These are phyloP conservation scores for Endotrypanum monterogeii DNA, from an alignment of 208 protist species.

Conservation along the genomic window DNA sequence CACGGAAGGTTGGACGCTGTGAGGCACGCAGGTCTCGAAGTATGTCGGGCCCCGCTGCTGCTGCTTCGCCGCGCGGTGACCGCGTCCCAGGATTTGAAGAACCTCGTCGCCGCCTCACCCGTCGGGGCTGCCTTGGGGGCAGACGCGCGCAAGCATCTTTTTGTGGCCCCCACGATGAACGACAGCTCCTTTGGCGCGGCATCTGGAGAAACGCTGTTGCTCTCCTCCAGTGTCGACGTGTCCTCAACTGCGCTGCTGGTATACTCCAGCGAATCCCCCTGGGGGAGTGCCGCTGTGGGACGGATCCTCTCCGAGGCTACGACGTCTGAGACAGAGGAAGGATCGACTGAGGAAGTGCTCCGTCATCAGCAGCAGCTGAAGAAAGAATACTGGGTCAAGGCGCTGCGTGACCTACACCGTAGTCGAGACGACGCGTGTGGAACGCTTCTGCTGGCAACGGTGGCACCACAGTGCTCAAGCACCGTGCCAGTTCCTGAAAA, in stretches of 20 bases:
- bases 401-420: slow-evolving; percentile 17
- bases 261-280: slow-evolving; percentile 23
- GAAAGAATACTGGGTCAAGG: slow-evolving; percentile 1
- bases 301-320: slow-evolving; percentile 1
- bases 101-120: slow-evolving; percentile 55
- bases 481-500: not conserved
- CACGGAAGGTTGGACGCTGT: not conserved
- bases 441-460: slow-evolving; percentile 26
- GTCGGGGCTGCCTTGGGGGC: slow-evolving; percentile 49
- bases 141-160: slow-evolving; percentile 68
- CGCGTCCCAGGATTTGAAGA: slow-evolving; percentile 62
- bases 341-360: not conserved
- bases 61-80: slow-evolving; percentile 46
- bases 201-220: slow-evolving; percentile 23
- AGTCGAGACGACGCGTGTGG: slow-evolving; percentile 32
- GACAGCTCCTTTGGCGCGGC: slow-evolving; percentile 1
- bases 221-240: slow-evolving; percentile 20
- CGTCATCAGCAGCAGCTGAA: not conserved
- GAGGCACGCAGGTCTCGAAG: not conserved
- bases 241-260: slow-evolving; percentile 27
- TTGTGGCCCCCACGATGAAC: slow-evolving; percentile 19
- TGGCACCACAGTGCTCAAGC: not conserved
- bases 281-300: slow-evolving; percentile 17
- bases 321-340: not conserved
- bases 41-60: slow-evolving; percentile 40